Base-by-base conservation (phyloP, 768 basidiomycete species). In the Mycena sanguinolenta region DNA sequence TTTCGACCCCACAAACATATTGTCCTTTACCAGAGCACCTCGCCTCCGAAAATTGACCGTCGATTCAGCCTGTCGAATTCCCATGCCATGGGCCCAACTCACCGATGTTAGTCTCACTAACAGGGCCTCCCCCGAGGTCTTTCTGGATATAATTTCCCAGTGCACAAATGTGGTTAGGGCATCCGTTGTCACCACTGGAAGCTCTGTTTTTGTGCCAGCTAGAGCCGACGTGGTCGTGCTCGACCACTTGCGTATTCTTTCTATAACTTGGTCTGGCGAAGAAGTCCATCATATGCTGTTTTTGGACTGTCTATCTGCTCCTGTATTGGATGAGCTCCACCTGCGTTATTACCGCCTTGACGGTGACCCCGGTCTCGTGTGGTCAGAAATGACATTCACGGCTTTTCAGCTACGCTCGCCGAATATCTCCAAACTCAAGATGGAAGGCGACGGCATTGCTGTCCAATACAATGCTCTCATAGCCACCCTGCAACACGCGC, bases 11-110 rank as follows among this genome's bases (percentile, higher is more conserved):
- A n/a, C 32, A 4, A 16, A 9, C 17, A 25, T 58, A 21, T 4
- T 38, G 6, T 58, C 5, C 1, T 23, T 58, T 17, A 23, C 21
- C 12, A 25, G 12, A 17, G 17, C 58, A 17, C 58, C 58, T 28
- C 58, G 58, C 42, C 58, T 59, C 28, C 58, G 42, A 4, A 59
- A 28, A 30, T 30, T 59, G 19, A 30, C 25, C 6, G 4, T 59
- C 17, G 3, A 42, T 9, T 14, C 16, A 39, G 16, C 7, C 42
- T 27, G 17, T 7, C 38, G 4, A 13, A 28, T 59, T 12, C 42
- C 25, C 17, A 44, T 59, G 58, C 42, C 58, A 10, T 59, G 39
- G 39, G 28, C 19, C 5, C 58, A 59, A 42, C 39, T 59, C 39
- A 59, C 58, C 9, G 27, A 59, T 10, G 7, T 59, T 8, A n/a